Percentiles rank a stretch among this genome's conserved stretches.
Evolutionary conservation across 1,139 yeast genomes (phyloP).

Genomic region (Waltiozyma sp.): DNA sequence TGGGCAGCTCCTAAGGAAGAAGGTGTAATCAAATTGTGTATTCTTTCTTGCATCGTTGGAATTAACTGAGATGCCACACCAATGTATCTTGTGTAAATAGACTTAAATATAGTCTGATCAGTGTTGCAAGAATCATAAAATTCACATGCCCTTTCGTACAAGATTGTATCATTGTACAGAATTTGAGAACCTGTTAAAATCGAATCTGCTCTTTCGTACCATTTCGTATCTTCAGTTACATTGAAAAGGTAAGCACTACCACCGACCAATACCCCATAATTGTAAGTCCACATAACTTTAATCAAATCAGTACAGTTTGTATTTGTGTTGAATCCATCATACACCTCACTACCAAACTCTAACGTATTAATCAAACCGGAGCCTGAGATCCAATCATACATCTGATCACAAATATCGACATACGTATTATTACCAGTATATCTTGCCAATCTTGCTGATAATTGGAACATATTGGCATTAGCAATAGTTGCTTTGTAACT

Average conservation of each 20-base stretch:
- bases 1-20: slow-evolving; percentile 45
- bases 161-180: slow-evolving; percentile 37
- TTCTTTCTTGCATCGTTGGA: slow-evolving; percentile 34
- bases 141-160: slow-evolving; percentile 68
- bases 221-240: slow-evolving; percentile 42
- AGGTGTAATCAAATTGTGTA: slow-evolving; percentile 33
- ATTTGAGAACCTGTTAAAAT: slow-evolving; percentile 42
- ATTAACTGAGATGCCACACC: slow-evolving; percentile 50
- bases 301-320: slow-evolving; percentile 47
- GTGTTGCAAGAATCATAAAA: slow-evolving; percentile 44
- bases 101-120: slow-evolving; percentile 73
- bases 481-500: slow-evolving; percentile 71
- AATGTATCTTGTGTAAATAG: slow-evolving; percentile 55
- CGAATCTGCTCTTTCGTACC: slow-evolving; percentile 44
- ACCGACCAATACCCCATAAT: slow-evolving; percentile 62
- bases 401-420: slow-evolving; percentile 50
- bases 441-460: slow-evolving; percentile 70
- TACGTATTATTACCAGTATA: slow-evolving; percentile 57
- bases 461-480: slow-evolving; percentile 66
- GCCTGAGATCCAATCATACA: slow-evolving; percentile 60
- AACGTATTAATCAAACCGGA: slow-evolving; percentile 35
- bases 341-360: slow-evolving; percentile 33
- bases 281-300: slow-evolving; percentile 61
- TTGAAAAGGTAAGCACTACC: slow-evolving; percentile 69
- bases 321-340: slow-evolving; percentile 61